phyloP scores from a whole-genome alignment of 225 moss, liverwort and hornwort genomes.

The Sphagnum contortum region DNA sequence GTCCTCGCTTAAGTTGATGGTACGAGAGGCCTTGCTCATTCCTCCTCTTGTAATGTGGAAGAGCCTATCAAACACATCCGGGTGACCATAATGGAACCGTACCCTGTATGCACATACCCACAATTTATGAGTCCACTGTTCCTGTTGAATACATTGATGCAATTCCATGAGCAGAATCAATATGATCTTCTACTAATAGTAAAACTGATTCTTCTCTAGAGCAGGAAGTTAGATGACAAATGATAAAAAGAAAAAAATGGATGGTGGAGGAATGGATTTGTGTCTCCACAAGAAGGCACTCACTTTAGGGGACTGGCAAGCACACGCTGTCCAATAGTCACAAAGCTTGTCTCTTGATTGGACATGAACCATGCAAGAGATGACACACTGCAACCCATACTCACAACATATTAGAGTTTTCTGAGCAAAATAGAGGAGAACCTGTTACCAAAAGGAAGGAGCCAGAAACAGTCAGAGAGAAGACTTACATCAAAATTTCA shows the following conservation, averaged over 20 bases:
- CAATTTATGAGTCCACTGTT: too few relatives aligned
- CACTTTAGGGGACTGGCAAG: conserved; percentile 82
- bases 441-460: too few relatives aligned
- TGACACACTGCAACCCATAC: conserved; percentile 31
- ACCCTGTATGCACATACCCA: conserved; percentile 3
- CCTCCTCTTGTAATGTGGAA: conserved; percentile 52
- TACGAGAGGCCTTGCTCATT: conserved; percentile 44
- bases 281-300: too few relatives aligned
- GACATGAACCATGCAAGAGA: conserved; percentile 99
- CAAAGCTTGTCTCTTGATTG: conserved; percentile 91
- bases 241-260: neutral
- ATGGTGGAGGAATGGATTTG: neutral
- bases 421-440: too few relatives aligned
- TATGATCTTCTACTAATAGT: too few relatives aligned
- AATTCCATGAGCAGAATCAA: too few relatives aligned
- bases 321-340: conserved; percentile 96
- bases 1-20: conserved; percentile 56
- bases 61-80: conserved; percentile 48
- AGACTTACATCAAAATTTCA: too few relatives aligned
- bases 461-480: too few relatives aligned
- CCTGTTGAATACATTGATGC: too few relatives aligned
- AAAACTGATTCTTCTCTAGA: too few relatives aligned
- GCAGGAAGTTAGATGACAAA: too few relatives aligned
- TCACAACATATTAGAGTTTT: too few relatives aligned
- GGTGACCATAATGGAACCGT: conserved; percentile 54